Evolutionary conservation across 2,329 filamentous ascomycete species (phyloP).

Genomic region (Apiospora koreana): DNA sequence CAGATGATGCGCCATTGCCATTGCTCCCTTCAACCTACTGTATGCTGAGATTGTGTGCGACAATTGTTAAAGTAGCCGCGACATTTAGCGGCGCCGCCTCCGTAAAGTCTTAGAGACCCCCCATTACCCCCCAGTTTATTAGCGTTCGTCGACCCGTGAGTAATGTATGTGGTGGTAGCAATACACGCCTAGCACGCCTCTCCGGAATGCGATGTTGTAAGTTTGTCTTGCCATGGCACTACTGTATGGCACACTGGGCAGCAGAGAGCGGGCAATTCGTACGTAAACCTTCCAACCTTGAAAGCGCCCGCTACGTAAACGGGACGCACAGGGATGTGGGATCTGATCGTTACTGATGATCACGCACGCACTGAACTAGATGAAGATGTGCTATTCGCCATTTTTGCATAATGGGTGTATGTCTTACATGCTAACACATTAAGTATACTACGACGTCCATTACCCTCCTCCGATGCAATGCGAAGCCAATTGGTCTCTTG

Average conservation of each 20-base stretch:
- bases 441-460: no score
- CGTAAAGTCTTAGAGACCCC: background rate
- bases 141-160: background rate
- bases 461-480: no score
- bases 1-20: background rate
- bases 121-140: background rate
- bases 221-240: constrained; percentile 6
- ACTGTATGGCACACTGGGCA: no score
- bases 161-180: background rate
- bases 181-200: background rate
- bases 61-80: background rate
- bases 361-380: background rate
- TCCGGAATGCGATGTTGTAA: background rate
- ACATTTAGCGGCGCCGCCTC: background rate
- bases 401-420: background rate
- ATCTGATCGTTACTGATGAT: background rate
- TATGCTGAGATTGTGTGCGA: background rate
- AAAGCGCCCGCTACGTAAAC: constrained; percentile 7
- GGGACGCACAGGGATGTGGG: background rate
- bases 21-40: background rate
- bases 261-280: background rate
- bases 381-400: background rate
- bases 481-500: background rate
- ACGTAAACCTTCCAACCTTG: constrained; percentile 5
- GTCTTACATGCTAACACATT: no score